Conservation (phyloP, 148 eudicot genomes). For the Arctostaphylos glauca region DNA sequence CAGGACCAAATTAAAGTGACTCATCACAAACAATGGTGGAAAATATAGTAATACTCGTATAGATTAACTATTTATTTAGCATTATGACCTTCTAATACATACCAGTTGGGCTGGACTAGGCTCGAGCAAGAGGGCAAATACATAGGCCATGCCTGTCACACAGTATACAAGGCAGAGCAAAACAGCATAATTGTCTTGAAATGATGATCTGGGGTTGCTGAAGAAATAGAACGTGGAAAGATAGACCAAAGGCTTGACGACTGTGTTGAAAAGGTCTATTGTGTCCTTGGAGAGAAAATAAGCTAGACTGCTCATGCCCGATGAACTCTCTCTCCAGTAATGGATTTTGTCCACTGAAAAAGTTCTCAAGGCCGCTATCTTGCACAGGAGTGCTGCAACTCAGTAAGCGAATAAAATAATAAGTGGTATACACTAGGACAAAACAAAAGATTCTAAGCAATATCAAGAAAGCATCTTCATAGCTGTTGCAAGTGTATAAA, state of each 20-base stretch:
- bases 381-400: slow-evolving; percentile 75
- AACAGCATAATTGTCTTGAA: slow-evolving; percentile 61
- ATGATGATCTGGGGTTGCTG: slow-evolving; percentile 86
- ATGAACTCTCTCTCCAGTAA: slow-evolving; percentile 80
- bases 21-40: not conserved
- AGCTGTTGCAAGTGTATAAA: not conserved
- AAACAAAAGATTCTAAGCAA: not conserved
- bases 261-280: slow-evolving; percentile 65
- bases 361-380: slow-evolving; percentile 83
- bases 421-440: not conserved
- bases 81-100: slow-evolving; percentile 11
- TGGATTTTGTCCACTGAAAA: slow-evolving; percentile 81
- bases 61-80: not conserved
- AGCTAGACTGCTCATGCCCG: slow-evolving; percentile 88
- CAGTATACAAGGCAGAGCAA: slow-evolving; percentile 87
- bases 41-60: not conserved
- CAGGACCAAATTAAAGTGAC: slow-evolving; percentile 12
- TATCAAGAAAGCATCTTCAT: not conserved
- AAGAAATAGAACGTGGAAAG: slow-evolving; percentile 93
- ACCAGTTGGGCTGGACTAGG: slow-evolving; percentile 90
- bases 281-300: slow-evolving; percentile 90
- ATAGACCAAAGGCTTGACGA: slow-evolving; percentile 82
- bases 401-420: slow-evolving; percentile 6
- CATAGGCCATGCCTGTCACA: slow-evolving; percentile 91
- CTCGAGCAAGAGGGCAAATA: slow-evolving; percentile 72